Evolutionary conservation across 2,329 filamentous ascomycete genomes (phyloP).

Genomic region (Aspergillus caelatus): DNA sequence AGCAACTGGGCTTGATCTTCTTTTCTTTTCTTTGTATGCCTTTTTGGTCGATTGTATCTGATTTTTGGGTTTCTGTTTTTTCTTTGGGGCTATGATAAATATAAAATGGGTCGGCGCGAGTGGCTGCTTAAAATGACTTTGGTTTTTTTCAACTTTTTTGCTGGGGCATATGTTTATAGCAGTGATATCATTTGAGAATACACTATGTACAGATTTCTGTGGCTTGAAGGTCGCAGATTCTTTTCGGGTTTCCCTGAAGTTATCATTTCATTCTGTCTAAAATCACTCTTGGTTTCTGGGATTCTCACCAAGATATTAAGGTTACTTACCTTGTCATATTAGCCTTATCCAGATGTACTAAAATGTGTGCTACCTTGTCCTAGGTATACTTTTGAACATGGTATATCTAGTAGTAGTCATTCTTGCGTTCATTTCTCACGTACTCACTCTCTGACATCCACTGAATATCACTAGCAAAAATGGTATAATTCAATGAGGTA

Average conservation of each 20-base stretch:
- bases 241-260: background rate
- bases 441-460: too few relatives aligned
- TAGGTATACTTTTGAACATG: background rate
- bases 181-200: background rate
- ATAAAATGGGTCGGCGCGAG: background rate
- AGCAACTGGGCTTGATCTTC: background rate
- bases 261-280: too few relatives aligned
- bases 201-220: background rate
- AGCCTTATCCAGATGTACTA: too few relatives aligned
- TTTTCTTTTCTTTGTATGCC: background rate
- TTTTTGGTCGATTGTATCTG: background rate
- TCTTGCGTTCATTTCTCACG: too few relatives aligned
- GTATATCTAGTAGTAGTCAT: too few relatives aligned
- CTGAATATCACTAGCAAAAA: too few relatives aligned
- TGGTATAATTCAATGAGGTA: too few relatives aligned
- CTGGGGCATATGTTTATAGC: background rate
- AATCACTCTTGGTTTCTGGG: too few relatives aligned
- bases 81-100: background rate
- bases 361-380: background rate
- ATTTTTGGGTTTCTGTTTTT: background rate
- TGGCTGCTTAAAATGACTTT: too few relatives aligned
- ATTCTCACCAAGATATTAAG: too few relatives aligned
- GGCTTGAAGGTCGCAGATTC: background rate
- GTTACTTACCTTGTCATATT: too few relatives aligned
- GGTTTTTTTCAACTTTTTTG: background rate